Conservation (phyloP, 208 protist genomes). For the Leishmania amazonensis region DNA sequence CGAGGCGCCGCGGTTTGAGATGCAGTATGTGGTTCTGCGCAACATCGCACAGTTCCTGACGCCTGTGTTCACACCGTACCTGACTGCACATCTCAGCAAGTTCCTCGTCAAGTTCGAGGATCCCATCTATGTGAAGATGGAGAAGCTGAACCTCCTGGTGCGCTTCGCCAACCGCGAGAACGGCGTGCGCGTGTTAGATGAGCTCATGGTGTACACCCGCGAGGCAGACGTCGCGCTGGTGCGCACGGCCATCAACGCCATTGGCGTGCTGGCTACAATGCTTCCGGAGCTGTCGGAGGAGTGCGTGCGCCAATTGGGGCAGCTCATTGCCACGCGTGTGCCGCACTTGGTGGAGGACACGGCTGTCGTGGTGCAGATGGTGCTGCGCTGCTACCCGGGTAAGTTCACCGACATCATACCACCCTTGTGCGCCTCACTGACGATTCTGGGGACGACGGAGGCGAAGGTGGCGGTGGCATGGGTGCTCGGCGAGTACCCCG, state of each 20-base stretch:
- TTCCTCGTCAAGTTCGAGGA: conserved; percentile 99
- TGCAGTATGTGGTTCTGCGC: conserved; percentile 98
- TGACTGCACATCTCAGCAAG: conserved; percentile 75
- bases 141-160: conserved; percentile 98
- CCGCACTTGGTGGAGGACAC: conserved; percentile 98
- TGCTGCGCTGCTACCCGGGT: conserved; percentile 97
- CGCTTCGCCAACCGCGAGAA: conserved; percentile 92
- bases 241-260: conserved; percentile 93
- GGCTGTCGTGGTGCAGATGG: conserved; percentile 97
- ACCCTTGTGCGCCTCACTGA: conserved; percentile 95
- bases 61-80: conserved; percentile 56
- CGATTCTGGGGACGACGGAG: conserved; percentile 96
- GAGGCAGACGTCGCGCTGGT: conserved; percentile 98
- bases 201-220: conserved; percentile 95
- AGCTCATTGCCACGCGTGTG: conserved; percentile 96
- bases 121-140: conserved; percentile 99
- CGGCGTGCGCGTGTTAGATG: conserved; percentile 86
- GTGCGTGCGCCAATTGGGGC: conserved; percentile 95
- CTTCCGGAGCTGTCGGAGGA: conserved; percentile 89
- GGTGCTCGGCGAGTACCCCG: conserved; percentile 98
- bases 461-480: conserved; percentile 97
- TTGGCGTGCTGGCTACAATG: conserved; percentile 96
- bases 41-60: conserved; percentile 97
- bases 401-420: conserved; percentile 92
- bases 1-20: conserved; percentile 89